Base-by-base conservation (phyloP, 805 yeast species). In the Yarrowia divulgata region DNA sequence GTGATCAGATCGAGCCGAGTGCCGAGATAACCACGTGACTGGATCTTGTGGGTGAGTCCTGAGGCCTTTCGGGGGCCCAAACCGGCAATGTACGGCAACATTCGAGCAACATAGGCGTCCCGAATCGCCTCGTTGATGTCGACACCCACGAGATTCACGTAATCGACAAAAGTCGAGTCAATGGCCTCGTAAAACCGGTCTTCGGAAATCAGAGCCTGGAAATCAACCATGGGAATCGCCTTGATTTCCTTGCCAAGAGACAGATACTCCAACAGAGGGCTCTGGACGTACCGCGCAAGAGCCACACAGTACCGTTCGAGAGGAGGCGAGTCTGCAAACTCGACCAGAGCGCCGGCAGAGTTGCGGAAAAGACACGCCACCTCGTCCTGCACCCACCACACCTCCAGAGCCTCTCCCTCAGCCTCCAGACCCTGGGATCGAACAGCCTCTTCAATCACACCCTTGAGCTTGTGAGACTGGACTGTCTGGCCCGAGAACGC, bases 11-110 rank as follows among this genome's bases (percentile, higher is more conserved):
- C 97, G 73, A 91, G 89, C 75, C 99, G 82, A 73, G 85, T 85
- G 10, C 82, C 75, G 70, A 90, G 80, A 12, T 94, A 85, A 74
- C 96, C 89, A 75, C 81, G 81, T 40, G 85, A 82, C 75, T 90
- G 92, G 72, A 95, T 87, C 50, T 90, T 91, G 77, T 93, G 90
- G 54, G 94, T 76, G 70, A 95, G 83, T 58, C 97, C 97, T 35
- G 90, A 85, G 0, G 98, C 94, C 78, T 95, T 95, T 81, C 99
- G 88, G 64, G 97, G 97, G 52, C 99, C 99, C 70, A 95, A 83
- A 32, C 99, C 99, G 9, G 96, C 87, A 64, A 95, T 86, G 76
- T 85, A 95, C 39, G 88, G 95, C 71, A 95, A 81, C 67, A 87
- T 79, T 42, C 86, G 85, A 2, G 97, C 91, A 70, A 87, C 79